Evolutionary conservation across 257 asterid genomes (phyloP), one percentile per base, ranked within the genome.

Genomic region (Buddleja alternifolia): DNA sequence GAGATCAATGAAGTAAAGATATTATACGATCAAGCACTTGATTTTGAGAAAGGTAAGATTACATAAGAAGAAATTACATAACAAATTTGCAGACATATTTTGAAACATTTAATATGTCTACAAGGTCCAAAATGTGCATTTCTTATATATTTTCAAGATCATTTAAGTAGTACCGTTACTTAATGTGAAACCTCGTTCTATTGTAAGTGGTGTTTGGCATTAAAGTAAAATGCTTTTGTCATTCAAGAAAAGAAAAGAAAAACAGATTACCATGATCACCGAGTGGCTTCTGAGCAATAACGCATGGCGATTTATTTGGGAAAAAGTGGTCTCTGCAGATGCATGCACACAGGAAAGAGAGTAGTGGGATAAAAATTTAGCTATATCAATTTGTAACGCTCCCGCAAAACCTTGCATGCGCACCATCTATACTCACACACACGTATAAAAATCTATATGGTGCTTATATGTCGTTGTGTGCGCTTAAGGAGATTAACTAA

Each of bases 361-460:
- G 55, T 37, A 53, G 42, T 63, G 53, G 10, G 23, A 25, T 14
- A 34, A 40, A 39, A 48, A 47, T 36, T 57, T 45, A 54, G 16
- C 37, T 20, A 17, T 70, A 29, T 7, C 60, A 24, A 64, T 21
- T 73, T 40, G 74, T 73, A 73, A 67, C 70, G 78, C 74, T 67
- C 16, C 25, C 65, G 46, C 6, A 60, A 67, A 67, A 60, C 54
- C 66, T 34, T 60, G 74, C 59, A 60, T 61, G 47, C 51, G 1
- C 56, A 61, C 45, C 74, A 51, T 40, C 54, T 39, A 45, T 50
- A 66, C 20, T 47, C 21, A 8, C 69, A 66, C 41, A 17, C 21
- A 56, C 64, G 12, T 32, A 51, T 29, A 29, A 29, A 53, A 59
- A 41, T 51, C 47, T 60, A 67, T 51, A 12, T 60, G 66, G 66